Percentiles rank a stretch among this genome's conserved stretches.
Evolutionary conservation across 768 basidiomycete genomes (phyloP).

Genomic region (Lactarius evosmus): DNA sequence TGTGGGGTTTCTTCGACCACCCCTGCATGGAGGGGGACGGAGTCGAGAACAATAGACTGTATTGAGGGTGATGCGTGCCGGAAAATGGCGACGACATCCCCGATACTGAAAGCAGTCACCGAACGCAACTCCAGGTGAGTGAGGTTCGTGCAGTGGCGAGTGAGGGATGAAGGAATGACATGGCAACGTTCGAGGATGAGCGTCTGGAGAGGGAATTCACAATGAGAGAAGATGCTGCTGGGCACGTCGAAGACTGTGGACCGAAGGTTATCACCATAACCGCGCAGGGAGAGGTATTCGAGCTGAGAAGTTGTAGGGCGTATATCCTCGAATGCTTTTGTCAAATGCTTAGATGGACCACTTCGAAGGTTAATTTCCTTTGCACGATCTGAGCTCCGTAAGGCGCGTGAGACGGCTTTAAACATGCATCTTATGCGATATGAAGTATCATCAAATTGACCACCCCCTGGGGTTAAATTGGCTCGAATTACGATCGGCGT

Average conservation of each 20-base stretch:
- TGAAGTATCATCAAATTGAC: constrained; percentile 10
- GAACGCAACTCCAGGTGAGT: constrained; percentile 25
- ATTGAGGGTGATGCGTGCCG: constrained; percentile 19
- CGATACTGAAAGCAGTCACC: constrained; percentile 19
- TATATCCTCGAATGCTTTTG: constrained; percentile 23
- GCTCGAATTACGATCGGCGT: constrained; percentile 22
- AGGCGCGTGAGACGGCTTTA: constrained; percentile 26
- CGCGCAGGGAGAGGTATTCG: constrained; percentile 21
- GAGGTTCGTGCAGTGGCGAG: constrained; percentile 20
- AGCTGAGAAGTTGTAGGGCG: constrained; percentile 19
- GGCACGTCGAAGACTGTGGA: constrained; percentile 23
- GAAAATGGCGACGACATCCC: constrained; percentile 17
- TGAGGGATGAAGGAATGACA: constrained; percentile 12
- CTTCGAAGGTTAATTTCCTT: constrained; percentile 25
- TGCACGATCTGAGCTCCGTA: constrained; percentile 26
- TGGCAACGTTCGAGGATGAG: constrained; percentile 25
- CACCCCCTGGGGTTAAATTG: constrained; percentile 19
- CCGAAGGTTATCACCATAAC: constrained; percentile 17
- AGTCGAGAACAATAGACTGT: constrained; percentile 21
- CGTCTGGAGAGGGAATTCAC: constrained; percentile 18
- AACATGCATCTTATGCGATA: constrained; percentile 17
- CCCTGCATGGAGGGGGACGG: constrained; percentile 20
- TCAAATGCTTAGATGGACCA: constrained; percentile 18
- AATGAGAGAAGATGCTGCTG: constrained; percentile 13
- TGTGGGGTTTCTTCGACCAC: constrained; percentile 10